Percentiles rank a stretch among this genome's conserved stretches.
Conservation (phyloP, 495 filamentous ascomycete species). For the Lasiosphaeria miniovina region DNA sequence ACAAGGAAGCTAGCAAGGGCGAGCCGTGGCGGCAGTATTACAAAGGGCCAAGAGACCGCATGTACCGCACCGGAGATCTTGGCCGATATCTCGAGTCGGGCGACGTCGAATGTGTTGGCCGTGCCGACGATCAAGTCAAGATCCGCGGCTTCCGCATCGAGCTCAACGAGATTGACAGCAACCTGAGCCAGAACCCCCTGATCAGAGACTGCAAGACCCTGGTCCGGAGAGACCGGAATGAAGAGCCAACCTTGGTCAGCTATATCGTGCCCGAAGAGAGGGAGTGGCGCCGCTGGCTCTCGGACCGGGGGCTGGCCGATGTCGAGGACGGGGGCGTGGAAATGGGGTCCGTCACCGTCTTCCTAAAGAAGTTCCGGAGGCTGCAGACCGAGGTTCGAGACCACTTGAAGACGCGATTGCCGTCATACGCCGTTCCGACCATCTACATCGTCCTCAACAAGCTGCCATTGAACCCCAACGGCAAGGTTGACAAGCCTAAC, state of each 20-base stretch:
- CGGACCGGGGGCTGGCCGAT: slow-evolving; percentile 51
- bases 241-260: slow-evolving; percentile 85
- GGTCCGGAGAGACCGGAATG: slow-evolving; percentile 80
- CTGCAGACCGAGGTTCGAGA: slow-evolving; percentile 74
- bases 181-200: slow-evolving; percentile 72
- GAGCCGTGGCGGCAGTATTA: slow-evolving; percentile 79
- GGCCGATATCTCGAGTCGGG: slow-evolving; percentile 73
- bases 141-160: slow-evolving; percentile 95
- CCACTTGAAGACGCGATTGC: slow-evolving; percentile 70
- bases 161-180: slow-evolving; percentile 88
- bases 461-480: slow-evolving; percentile 90
- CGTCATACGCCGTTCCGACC: slow-evolving; percentile 75
- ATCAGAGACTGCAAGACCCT: slow-evolving; percentile 87
- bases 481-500: slow-evolving; percentile 87
- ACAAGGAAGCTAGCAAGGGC: slow-evolving; percentile 51
- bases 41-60: slow-evolving; percentile 77
- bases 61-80: slow-evolving; percentile 83
- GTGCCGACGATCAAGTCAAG: slow-evolving; percentile 90
- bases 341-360: slow-evolving; percentile 42
- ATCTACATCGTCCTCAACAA: slow-evolving; percentile 75
- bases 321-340: slow-evolving; percentile 45
- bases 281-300: slow-evolving; percentile 67
- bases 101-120: slow-evolving; percentile 70
- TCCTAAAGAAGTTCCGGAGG: slow-evolving; percentile 59
- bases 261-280: slow-evolving; percentile 84